Conservation (phyloP, 495 filamentous ascomycete species). For the Hypoxylon fuscum region DNA sequence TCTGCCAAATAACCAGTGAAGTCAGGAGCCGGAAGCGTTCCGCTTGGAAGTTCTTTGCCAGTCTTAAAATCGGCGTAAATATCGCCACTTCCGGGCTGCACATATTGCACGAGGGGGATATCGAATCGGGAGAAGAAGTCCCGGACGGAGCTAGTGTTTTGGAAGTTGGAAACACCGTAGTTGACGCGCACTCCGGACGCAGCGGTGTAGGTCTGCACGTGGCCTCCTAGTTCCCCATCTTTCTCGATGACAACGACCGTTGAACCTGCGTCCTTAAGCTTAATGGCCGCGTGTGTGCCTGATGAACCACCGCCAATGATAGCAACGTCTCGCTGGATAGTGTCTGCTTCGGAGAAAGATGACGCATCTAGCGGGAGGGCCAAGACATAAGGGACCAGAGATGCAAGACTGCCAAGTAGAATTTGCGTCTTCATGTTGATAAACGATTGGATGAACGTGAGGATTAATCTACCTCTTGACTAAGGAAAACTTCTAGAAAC, state of each 20-base stretch:
- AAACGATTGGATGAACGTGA: not conserved
- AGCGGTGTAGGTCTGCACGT: conserved; percentile 53
- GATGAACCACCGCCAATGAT: conserved; percentile 59
- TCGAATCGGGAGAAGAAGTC: conserved; percentile 56
- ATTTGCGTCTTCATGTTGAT: not conserved
- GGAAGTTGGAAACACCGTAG: conserved; percentile 53
- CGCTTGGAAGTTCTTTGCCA: conserved; percentile 41
- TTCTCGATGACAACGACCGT: conserved; percentile 55
- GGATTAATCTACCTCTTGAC: not conserved
- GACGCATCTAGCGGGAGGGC: not conserved
- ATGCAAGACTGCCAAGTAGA: not conserved
- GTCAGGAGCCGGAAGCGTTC: conserved; percentile 38
- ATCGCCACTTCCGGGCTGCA: conserved; percentile 12
- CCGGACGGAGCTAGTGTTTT: conserved; percentile 27
- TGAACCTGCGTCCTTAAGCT: conserved; percentile 49
- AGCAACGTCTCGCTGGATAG: conserved; percentile 49
- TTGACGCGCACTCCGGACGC: conserved; percentile 45
- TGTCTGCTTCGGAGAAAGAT: not conserved
- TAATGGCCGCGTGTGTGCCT: conserved; percentile 58
- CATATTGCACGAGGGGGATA: conserved; percentile 39
- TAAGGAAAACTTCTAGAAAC: too few species aligned
- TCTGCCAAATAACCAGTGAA: conserved; percentile 48
- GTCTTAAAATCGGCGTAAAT: conserved; percentile 54
- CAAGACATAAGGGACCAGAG: not conserved
- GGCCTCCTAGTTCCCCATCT: conserved; percentile 51